Evolutionary conservation across 306 rosid genomes (phyloP).

Genomic region (Pterocarpus santalinus): DNA sequence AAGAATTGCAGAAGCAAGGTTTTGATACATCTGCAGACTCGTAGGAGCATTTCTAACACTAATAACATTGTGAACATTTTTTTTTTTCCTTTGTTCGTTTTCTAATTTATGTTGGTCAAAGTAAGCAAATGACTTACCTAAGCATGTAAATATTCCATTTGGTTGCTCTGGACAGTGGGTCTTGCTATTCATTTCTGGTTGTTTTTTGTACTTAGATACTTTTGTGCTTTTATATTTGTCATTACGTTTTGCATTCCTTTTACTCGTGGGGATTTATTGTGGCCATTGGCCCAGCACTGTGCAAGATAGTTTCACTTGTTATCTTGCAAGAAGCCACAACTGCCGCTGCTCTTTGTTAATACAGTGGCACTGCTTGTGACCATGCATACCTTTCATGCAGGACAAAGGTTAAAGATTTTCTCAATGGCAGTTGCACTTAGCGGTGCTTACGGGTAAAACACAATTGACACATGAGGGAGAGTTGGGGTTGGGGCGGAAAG

Average conservation of each 20-base stretch:
- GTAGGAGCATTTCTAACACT: constrained; percentile 70
- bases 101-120: constrained; percentile 40
- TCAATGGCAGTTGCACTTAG: not conserved
- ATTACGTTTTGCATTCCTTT: constrained; percentile 43
- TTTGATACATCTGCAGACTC: constrained; percentile 64
- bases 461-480: not conserved
- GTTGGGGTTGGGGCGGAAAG: not conserved
- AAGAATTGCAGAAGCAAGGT: constrained; percentile 63
- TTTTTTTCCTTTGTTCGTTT: constrained; percentile 16
- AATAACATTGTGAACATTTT: constrained; percentile 58
- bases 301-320: constrained; percentile 27
- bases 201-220: constrained; percentile 51
- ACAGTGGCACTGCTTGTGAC: not conserved
- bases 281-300: not conserved
- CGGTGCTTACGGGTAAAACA: not conserved
- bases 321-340: not conserved
- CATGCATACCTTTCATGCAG: not conserved
- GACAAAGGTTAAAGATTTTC: constrained; percentile 10
- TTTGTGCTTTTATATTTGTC: constrained; percentile 41
- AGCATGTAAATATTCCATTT: constrained; percentile 79
- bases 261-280: constrained; percentile 9
- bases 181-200: constrained; percentile 69
- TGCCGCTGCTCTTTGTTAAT: not conserved
- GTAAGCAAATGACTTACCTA: constrained; percentile 54
- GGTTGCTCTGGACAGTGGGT: constrained; percentile 67